Percentiles rank a stretch among this genome's conserved stretches.
Conservation (phyloP, 2,329 filamentous ascomycete species). For the Dothistroma septosporum region DNA sequence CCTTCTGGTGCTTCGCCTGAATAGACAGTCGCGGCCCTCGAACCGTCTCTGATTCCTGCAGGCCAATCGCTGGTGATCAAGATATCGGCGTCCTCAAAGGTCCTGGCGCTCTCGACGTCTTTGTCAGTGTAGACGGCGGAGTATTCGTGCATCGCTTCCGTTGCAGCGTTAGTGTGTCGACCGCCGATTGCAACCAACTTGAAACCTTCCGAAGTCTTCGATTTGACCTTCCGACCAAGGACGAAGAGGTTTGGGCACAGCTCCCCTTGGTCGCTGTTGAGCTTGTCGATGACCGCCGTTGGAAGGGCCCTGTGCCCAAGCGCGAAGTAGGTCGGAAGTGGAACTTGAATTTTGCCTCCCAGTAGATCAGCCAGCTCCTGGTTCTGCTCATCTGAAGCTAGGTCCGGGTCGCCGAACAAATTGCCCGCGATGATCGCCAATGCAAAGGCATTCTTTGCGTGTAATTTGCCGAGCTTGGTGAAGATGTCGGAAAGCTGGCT, state of each 20-base stretch:
- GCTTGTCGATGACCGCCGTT: constrained; percentile 62
- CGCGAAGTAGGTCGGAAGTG: constrained; percentile 87
- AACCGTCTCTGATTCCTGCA: constrained; percentile 54
- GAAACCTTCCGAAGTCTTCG: constrained; percentile 85
- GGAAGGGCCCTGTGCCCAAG: constrained; percentile 73
- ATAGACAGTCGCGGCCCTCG: constrained; percentile 9
- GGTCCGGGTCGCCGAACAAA: constrained; percentile 60
- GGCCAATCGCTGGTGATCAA: constrained; percentile 87
- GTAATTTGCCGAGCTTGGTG: constrained; percentile 70
- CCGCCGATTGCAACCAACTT: constrained; percentile 85
- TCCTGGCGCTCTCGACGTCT: constrained; percentile 54
- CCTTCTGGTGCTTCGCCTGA: constrained; percentile 38
- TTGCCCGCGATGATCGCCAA: constrained; percentile 82
- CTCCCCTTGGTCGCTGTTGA: constrained; percentile 64
- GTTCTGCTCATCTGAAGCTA: constrained; percentile 47
- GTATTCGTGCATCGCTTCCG: constrained; percentile 54
- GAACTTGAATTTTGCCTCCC: constrained; percentile 65
- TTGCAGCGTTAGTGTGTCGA: constrained; percentile 31
- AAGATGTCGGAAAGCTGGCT: constrained; percentile 74
- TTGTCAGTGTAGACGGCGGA: constrained; percentile 72
- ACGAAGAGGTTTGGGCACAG: constrained; percentile 89
- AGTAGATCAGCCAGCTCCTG: constrained; percentile 53
- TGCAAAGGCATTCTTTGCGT: constrained; percentile 82
- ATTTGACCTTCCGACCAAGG: constrained; percentile 78
- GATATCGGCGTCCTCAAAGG: constrained; percentile 77